Evolutionary conservation across 495 filamentous ascomycete species (phyloP).

Genomic region (Aspergillus funiculosus): DNA sequence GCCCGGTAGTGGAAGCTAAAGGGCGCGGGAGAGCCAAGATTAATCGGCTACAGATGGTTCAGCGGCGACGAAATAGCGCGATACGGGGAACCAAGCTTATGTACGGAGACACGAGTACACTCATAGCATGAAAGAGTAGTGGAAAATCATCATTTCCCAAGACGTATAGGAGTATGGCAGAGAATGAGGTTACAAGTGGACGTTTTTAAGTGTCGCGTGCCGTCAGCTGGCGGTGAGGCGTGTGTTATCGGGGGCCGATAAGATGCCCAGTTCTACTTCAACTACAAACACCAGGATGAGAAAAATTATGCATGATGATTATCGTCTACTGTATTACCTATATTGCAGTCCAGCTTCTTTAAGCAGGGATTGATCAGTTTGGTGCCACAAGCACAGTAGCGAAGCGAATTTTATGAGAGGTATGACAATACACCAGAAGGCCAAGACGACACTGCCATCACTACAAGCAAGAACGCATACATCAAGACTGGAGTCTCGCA

Average conservation of each 20-base stretch:
- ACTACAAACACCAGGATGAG: too few relatives aligned
- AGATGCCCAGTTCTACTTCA: too few relatives aligned
- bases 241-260: too few relatives aligned
- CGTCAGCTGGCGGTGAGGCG: conserved; percentile 7
- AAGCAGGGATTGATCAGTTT: too few relatives aligned
- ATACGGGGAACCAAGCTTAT: not conserved
- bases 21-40: not conserved
- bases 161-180: too few relatives aligned
- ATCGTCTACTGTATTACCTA: too few relatives aligned
- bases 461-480: not conserved
- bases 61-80: not conserved
- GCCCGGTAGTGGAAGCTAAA: conserved; percentile 9
- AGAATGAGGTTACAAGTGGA: not conserved
- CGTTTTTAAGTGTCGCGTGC: conserved; percentile 10
- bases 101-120: not conserved
- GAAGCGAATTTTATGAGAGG: too few relatives aligned
- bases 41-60: conserved; percentile 15
- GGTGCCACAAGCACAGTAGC: too few relatives aligned
- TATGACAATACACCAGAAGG: not conserved
- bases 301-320: too few relatives aligned
- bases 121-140: conserved; percentile 1
- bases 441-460: not conserved
- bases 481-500: conserved; percentile 36
- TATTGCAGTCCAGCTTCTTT: too few relatives aligned
- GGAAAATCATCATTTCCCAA: not conserved